phyloP scores from a whole-genome alignment of 2,329 filamentous ascomycete species.

The Zymoseptoria pseudotritici region DNA sequence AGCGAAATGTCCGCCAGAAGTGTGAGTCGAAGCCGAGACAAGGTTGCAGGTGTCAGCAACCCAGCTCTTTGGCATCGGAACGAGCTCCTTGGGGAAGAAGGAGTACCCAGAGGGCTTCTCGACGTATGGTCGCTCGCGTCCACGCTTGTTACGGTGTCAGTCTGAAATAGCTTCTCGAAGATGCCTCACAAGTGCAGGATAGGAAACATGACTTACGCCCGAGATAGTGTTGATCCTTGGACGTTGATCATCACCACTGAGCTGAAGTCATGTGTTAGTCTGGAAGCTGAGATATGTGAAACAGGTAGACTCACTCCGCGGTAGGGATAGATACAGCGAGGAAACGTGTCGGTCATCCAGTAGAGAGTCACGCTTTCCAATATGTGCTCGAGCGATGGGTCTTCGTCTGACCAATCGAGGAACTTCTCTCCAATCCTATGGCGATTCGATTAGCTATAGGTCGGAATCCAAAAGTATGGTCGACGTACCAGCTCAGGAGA shows the following conservation, averaged over 20 bases:
- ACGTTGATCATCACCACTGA: conserved; percentile 11
- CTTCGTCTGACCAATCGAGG: conserved; percentile 44
- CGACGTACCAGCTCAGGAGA: conserved; percentile 43
- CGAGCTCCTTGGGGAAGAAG: conserved; percentile 38
- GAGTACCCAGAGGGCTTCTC: conserved; percentile 39
- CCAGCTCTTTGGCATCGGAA: conserved; percentile 32
- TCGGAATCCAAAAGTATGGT: not conserved
- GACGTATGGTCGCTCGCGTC: conserved; percentile 21
- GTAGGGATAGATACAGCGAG: conserved; percentile 45
- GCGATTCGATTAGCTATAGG: not conserved
- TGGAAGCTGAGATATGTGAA: not conserved
- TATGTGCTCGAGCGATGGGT: conserved; percentile 36
- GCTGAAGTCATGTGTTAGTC: not conserved
- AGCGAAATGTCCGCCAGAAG: conserved; percentile 34
- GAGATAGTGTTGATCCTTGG: conserved; percentile 11
- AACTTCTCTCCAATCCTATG: conserved; percentile 48
- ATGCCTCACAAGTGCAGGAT: not conserved
- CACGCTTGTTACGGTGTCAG: conserved; percentile 1
- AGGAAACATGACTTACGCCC: not conserved
- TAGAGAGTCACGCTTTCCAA: conserved; percentile 45
- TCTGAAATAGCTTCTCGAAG: not conserved
- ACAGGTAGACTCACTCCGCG: conserved; percentile 26
- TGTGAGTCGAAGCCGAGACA: conserved; percentile 33
- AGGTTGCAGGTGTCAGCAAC: conserved; percentile 30
- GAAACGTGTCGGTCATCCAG: conserved; percentile 47